Conservation (phyloP, 1,284 basidiomycete genomes). For the Pseudomicrostroma phylloplanum region DNA sequence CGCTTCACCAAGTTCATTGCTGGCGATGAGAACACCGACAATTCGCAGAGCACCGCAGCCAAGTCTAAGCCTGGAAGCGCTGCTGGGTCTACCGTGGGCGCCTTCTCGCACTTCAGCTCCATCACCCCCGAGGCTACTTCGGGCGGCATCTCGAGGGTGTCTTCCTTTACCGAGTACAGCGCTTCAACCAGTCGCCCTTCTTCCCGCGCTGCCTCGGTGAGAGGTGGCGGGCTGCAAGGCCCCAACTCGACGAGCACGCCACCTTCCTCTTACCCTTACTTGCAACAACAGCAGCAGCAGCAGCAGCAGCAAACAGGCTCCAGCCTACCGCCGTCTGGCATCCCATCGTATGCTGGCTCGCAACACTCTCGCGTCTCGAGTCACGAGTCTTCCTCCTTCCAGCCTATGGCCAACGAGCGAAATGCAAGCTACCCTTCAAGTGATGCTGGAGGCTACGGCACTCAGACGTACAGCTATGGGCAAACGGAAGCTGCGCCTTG, state of each 20-base stretch:
- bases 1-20: conserved; percentile 92
- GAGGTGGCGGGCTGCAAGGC: conserved; percentile 20
- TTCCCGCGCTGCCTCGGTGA: conserved; percentile 30
- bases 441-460: not conserved
- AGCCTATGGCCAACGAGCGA: no score
- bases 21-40: conserved; percentile 52
- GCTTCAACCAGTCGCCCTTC: conserved; percentile 19
- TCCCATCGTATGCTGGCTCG: no score
- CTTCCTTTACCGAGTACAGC: conserved; percentile 40
- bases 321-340: no score
- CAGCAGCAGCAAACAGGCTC: no score
- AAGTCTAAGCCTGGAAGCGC: not conserved
- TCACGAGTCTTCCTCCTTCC: no score
- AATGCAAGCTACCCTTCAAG: not conserved
- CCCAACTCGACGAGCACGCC: not conserved
- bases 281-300: conserved; percentile 3
- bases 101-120: conserved; percentile 88
- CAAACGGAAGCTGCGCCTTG: not conserved
- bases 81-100: conserved; percentile 56
- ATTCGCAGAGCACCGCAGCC: not conserved
- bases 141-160: conserved; percentile 45
- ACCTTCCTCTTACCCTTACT: not conserved
- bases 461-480: not conserved
- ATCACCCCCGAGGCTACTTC: conserved; percentile 67
- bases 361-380: no score